Evolutionary conservation across 1,284 basidiomycete genomes (phyloP).

Genomic region (Puccinia triticina): DNA sequence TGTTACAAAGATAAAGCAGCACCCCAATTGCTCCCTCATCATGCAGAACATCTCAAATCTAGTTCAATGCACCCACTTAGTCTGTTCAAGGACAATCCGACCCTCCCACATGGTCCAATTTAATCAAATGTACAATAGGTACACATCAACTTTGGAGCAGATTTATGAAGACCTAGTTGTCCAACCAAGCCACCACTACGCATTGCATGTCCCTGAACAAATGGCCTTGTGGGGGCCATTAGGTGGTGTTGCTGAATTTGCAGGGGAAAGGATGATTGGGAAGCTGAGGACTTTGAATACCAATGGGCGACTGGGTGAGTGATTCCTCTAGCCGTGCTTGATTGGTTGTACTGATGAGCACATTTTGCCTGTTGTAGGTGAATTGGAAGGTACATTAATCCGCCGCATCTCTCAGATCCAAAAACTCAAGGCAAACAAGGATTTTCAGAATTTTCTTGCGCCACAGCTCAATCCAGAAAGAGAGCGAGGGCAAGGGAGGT

Average conservation of each 20-base stretch:
- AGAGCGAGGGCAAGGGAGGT: neutral
- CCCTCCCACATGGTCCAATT: too few species aligned
- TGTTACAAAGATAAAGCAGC: too few species aligned
- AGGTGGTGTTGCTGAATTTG: neutral
- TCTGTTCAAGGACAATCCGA: too few species aligned
- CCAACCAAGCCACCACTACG: neutral
- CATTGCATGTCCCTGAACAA: conserved; percentile 35
- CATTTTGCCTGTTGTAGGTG: neutral
- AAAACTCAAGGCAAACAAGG: neutral
- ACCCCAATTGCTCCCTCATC: too few species aligned
- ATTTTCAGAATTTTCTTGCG: neutral
- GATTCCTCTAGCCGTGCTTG: neutral
- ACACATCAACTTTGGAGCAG: too few species aligned
- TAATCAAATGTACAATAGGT: too few species aligned
- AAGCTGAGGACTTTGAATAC: neutral
- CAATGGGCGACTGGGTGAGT: neutral
- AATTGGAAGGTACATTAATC: neutral
- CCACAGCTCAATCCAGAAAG: neutral
- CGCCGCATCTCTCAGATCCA: neutral
- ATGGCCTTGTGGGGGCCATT: conserved; percentile 27
- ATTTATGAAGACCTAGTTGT: neutral
- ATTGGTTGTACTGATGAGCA: neutral
- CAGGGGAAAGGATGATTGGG: neutral
- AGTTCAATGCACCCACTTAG: too few species aligned
- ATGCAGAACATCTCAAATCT: too few species aligned